Evolutionary conservation across 257 asterid genomes (phyloP), one percentile per base, ranked within the genome.

Genomic region (Haberlea rhodopensis): DNA sequence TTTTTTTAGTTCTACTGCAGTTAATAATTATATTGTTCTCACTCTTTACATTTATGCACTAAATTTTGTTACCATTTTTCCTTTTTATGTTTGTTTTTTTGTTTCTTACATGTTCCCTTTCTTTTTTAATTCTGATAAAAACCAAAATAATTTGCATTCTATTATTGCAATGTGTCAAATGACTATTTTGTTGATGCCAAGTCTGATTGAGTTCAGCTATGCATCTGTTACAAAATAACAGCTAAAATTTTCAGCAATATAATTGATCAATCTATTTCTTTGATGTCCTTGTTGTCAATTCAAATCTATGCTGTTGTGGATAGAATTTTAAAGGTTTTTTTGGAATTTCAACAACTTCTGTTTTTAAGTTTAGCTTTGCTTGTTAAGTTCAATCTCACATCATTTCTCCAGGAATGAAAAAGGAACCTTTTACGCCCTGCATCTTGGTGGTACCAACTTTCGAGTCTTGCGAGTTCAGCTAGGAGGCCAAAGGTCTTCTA

Each of bases 401-500:
- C 37, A 20, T 20, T 49, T 57, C 57, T 51, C 49, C 76, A 80
- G 85, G 80, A 68, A 70, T 16, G 96, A 87, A 57, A 76, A 79
- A 49, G 95, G 95, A 32, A 67, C 66, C 46, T 82, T 66, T 70
- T 87, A 84, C 29, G 85, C 84, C 7, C 79, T 87, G 34, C 87
- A 87, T 79, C 89, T 87, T 58, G 91, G 91, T 29, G 91, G 86
- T 60, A 84, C 95, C 18, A 82, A 84, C 60, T 84, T 87, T 32
- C 80, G 91, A 54, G 85, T 87, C 46, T 63, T 87, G 79, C 79
- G 91, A 52, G 89, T 87, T 53, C 78, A 73, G 52, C 71, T 84
- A 60, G 86, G 87, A 26, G 95, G 82, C 66, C 81, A 80, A 72
- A 79, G 84, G 65, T 82, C 87, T 64, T 72, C 84, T 65, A 74